Conservation (phyloP, 768 basidiomycete genomes). For the Gloeostereum incarnatum region DNA sequence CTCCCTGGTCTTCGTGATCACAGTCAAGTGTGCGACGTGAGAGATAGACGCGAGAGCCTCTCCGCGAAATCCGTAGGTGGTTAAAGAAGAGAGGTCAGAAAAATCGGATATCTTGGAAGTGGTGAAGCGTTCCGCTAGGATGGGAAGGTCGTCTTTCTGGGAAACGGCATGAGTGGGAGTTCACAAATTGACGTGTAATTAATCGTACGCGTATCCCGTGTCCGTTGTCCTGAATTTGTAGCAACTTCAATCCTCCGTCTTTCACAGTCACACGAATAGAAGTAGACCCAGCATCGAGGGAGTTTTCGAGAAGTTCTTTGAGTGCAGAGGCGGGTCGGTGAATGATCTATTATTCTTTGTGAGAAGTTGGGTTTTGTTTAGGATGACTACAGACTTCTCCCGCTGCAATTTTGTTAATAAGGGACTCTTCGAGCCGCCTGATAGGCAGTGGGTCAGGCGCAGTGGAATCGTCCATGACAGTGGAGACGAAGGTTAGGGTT, state of each 20-base stretch:
- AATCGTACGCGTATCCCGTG: slow-evolving; percentile 79
- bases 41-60: slow-evolving; percentile 96
- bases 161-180: not conserved
- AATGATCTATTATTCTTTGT: slow-evolving; percentile 46
- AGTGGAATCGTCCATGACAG: too few species aligned
- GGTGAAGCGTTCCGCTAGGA: slow-evolving; percentile 91
- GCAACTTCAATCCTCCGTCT: slow-evolving; percentile 90
- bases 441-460: slow-evolving; percentile 59
- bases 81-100: slow-evolving; percentile 74
- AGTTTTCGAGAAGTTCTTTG: slow-evolving; percentile 93
- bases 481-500: too few species aligned
- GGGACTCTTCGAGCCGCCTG: slow-evolving; percentile 64
- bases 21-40: slow-evolving; percentile 82
- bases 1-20: slow-evolving; percentile 81
- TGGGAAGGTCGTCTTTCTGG: slow-evolving; percentile 81
- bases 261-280: slow-evolving; percentile 84
- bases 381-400: slow-evolving; percentile 38
- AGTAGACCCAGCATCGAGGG: slow-evolving; percentile 87
- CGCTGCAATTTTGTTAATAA: slow-evolving; percentile 90
- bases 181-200: not conserved
- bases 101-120: slow-evolving; percentile 88
- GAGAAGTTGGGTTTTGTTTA: not conserved
- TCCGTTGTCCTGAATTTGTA: slow-evolving; percentile 96
- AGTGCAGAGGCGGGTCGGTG: slow-evolving; percentile 90
- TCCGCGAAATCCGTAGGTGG: slow-evolving; percentile 94